Base-by-base conservation (phyloP, 371 early-diverging fungal genomes). In the Ordospora pajunii region DNA sequence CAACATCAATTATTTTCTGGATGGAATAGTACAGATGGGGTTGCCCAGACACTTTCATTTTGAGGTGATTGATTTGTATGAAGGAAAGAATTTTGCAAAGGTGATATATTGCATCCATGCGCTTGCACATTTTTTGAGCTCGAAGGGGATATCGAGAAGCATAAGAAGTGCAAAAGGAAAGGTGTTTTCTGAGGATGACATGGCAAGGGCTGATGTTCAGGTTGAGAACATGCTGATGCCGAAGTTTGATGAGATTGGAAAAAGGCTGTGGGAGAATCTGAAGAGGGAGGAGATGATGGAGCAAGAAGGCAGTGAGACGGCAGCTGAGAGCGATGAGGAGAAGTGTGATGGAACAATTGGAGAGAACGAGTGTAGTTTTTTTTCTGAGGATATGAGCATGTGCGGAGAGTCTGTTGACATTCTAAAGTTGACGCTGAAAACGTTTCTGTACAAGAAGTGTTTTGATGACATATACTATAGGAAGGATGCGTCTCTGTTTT, bases 91-190 rank as follows among this genome's bases (percentile, higher is more conserved):
- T 84, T 91, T 97, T 82, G 97, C 97, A 22, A 93, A 93, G 81
- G 97, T 98, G 9, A 93, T 99, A 75, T 97, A 96, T 84, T 96
- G 96, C 85, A 90, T 99, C 63, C 98, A 98, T 81, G 97, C 97
- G 0, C 88, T 97, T 49, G 93, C 90, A 88, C 90, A 87, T 27
- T 79, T 65, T 44, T 62, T 85, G 48, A 58, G 68, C 12, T 73
- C 64, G 40, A 76, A 70, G 23, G 80, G 79, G 17, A 75, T 70
- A 2, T 21, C 73, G 6, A 17, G 46, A n/a, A 70, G 76, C 12
- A 85, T 83, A 14, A 54, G 37, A n/a, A 73, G 51, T 22, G 51
- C 70, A n/a, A 71, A 64, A 19, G 81, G 80, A 37, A 70, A 64
- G 40, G 53, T 64, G 11, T 85, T 85, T 71, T 70, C 81, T 3